Conservation (phyloP, 2,329 filamentous ascomycete genomes). For the Aureobasidium lini region DNA sequence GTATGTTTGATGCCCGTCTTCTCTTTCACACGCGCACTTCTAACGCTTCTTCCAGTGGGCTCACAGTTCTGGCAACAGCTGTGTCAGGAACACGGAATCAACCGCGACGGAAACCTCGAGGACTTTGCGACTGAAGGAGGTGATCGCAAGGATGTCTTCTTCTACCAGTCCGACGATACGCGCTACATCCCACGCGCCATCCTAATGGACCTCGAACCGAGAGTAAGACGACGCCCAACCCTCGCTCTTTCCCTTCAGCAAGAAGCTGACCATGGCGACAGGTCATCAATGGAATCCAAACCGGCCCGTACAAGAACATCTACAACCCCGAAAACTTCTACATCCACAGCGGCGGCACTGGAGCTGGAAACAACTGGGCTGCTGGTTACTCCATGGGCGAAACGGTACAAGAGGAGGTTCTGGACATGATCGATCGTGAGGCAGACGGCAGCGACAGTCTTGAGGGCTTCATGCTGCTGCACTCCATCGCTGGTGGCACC, state of each 20-base stretch:
- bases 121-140: constrained; percentile 97
- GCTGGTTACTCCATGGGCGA: constrained; percentile 92
- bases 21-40: constrained; percentile 14
- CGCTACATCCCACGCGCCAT: constrained; percentile 96
- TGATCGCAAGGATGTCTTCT: constrained; percentile 98
- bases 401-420: constrained; percentile 86
- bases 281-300: constrained; percentile 83
- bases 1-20: constrained; percentile 53
- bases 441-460: constrained; percentile 96
- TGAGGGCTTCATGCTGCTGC: constrained; percentile 97
- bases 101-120: constrained; percentile 91
- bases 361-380: constrained; percentile 97
- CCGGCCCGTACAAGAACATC: constrained; percentile 91
- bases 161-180: constrained; percentile 98
- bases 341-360: constrained; percentile 84
- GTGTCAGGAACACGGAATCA: constrained; percentile 96
- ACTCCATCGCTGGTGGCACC: constrained; percentile 95
- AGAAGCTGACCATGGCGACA: constrained; percentile 35
- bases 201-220: constrained; percentile 86
- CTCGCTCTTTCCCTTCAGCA: neutral
- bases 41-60: constrained; percentile 57
- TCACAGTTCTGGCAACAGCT: constrained; percentile 99
- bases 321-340: constrained; percentile 99
- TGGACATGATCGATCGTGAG: constrained; percentile 99
- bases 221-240: constrained; percentile 44